Evolutionary conservation across 108 stramenopile genomes (phyloP).

Genomic region (Stephanodiscus triporus): DNA sequence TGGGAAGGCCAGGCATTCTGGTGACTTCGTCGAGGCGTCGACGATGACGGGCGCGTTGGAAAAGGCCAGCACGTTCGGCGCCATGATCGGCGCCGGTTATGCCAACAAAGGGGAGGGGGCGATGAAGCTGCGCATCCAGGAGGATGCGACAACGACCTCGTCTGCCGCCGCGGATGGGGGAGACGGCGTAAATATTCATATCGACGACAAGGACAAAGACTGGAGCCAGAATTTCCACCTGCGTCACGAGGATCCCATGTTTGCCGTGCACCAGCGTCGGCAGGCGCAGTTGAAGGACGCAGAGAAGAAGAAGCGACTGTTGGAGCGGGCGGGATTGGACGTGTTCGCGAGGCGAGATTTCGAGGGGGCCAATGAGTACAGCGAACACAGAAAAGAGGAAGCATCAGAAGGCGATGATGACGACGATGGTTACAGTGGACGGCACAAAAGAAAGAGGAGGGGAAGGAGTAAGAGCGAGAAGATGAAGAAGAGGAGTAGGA

Average conservation of each 20-base stretch:
- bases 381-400: neutral
- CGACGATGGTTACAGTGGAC: slow-evolving; percentile 7
- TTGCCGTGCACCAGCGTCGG: slow-evolving; percentile 59
- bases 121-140: slow-evolving; percentile 23
- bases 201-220: slow-evolving; percentile 39
- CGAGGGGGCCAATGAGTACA: neutral
- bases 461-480: slow-evolving; percentile 6
- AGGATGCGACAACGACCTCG: slow-evolving; percentile 9
- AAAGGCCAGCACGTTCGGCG: slow-evolving; percentile 46
- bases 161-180: slow-evolving; percentile 3
- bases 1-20: slow-evolving; percentile 43
- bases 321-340: slow-evolving; percentile 61
- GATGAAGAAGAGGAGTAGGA: slow-evolving; percentile 12
- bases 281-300: slow-evolving; percentile 50
- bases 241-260: slow-evolving; percentile 89
- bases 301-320: slow-evolving; percentile 66
- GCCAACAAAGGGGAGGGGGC: slow-evolving; percentile 6
- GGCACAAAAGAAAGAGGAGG: slow-evolving; percentile 11
- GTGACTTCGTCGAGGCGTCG: slow-evolving; percentile 68
- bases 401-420: slow-evolving; percentile 21
- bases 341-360: slow-evolving; percentile 16
- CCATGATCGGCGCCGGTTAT: slow-evolving; percentile 39
- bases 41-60: slow-evolving; percentile 65
- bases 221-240: slow-evolving; percentile 78
- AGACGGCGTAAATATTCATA: neutral